Percentiles rank a stretch among this genome's conserved stretches.
These are phyloP conservation scores for Sporobolomyces roseus DNA, from an alignment of 768 basidiomycete genomes.

Conservation along the genomic window DNA sequence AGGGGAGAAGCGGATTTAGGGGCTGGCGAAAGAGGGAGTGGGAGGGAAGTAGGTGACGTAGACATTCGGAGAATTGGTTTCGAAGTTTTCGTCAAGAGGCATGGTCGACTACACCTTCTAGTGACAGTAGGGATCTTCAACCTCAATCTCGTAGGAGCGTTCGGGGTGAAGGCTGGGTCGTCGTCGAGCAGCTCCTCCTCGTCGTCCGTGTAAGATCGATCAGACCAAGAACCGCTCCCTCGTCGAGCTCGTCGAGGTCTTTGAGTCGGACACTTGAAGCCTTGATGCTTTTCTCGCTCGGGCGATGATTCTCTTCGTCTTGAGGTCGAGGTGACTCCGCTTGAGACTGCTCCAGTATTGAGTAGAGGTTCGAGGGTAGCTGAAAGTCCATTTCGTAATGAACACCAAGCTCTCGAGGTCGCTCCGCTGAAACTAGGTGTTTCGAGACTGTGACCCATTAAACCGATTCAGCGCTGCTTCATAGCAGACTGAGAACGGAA, in stretches of 20 bases:
- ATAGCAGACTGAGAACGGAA: too few species aligned
- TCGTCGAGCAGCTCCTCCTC: background rate
- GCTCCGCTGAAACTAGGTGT: slow-evolving; percentile 7
- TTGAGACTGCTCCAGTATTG: too few species aligned
- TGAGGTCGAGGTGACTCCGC: background rate
- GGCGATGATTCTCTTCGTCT: background rate
- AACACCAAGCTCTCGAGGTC: slow-evolving; percentile 14
- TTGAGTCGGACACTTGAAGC: background rate
- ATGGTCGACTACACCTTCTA: background rate
- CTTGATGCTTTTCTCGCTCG: background rate
- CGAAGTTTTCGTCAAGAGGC: slow-evolving; percentile 6
- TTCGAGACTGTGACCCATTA: slow-evolving; percentile 1
- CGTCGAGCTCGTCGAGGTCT: background rate
- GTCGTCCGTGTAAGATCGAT: background rate
- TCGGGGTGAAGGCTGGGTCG: background rate
- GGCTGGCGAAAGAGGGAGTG: background rate
- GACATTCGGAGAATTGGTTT: background rate
- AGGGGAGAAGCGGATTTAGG: background rate
- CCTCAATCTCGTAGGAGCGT: background rate
- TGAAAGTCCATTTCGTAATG: slow-evolving; percentile 7
- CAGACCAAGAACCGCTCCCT: background rate
- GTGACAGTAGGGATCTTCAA: slow-evolving; percentile 9
- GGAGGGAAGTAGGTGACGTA: background rate
- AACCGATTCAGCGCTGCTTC: background rate
- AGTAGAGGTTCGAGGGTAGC: slow-evolving; percentile 24